phyloP scores from a whole-genome alignment of 2,329 filamentous ascomycete genomes.

The Nemania abortiva region DNA sequence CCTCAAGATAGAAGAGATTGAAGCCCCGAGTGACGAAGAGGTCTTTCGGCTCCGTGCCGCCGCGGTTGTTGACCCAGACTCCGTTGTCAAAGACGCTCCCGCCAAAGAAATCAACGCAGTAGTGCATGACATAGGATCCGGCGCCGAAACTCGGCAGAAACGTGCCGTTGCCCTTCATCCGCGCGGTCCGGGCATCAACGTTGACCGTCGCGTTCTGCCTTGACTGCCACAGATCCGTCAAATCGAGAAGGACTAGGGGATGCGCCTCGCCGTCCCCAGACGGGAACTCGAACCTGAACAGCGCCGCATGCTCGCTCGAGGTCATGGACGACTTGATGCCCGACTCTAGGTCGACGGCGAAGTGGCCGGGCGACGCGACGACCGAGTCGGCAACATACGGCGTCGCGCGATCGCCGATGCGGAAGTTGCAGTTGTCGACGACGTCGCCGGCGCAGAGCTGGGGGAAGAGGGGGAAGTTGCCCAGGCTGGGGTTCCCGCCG shows the following conservation, averaged over 20 bases:
- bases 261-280: conserved; percentile 40
- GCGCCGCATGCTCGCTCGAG: conserved; percentile 68
- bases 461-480: conserved; percentile 62
- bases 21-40: conserved; percentile 56
- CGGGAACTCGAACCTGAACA: conserved; percentile 72
- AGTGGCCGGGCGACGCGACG: conserved; percentile 66
- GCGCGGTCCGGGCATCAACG: conserved; percentile 63
- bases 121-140: conserved; percentile 68
- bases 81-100: conserved; percentile 54
- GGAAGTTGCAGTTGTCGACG: conserved; percentile 68
- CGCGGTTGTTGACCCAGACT: conserved; percentile 57
- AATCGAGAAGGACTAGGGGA: conserved; percentile 69
- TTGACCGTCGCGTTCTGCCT: conserved; percentile 62
- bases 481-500: conserved; percentile 59
- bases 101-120: conserved; percentile 70
- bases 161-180: conserved; percentile 67
- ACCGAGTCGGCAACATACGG: conserved; percentile 57
- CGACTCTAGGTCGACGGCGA: conserved; percentile 66
- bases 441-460: conserved; percentile 59
- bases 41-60: conserved; percentile 54
- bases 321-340: conserved; percentile 70
- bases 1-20: conserved; percentile 58
- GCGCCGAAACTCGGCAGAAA: conserved; percentile 73
- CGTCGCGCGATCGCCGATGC: conserved; percentile 59
- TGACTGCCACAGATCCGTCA: conserved; percentile 69